Evolutionary conservation across 2,329 filamentous ascomycete species (phyloP), one percentile per base, ranked within the genome.

Genomic region (Chaetomium olivaceum): DNA sequence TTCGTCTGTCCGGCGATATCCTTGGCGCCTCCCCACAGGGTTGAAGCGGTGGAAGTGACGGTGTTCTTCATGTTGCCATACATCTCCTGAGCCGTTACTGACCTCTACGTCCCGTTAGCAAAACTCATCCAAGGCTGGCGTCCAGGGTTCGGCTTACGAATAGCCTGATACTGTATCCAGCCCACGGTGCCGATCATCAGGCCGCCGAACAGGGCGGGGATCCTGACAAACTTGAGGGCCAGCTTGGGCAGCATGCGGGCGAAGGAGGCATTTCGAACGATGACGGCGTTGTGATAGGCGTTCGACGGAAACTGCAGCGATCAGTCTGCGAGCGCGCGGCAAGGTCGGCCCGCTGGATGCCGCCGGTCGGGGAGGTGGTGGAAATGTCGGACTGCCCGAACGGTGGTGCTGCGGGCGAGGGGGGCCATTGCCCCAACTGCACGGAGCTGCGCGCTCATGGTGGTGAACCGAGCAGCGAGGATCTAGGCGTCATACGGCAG

Each of bases 161-260:
- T 88, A 69, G 95, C 94, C 79, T 99, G 95, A 76, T 99, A 98
- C 76, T 99, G 95, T 58, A 99, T 81, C 85, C 97, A 99, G 29
- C 93, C 93, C 66, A 96, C 80, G 2, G 91, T 91, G 16, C 92
- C 93, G 70, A 99, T 86, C 74, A 93, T 91, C 56, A 93, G 86
- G 51, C 92, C 93, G 51, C 94, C 95, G 73, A 97, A 93, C 80
- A 97, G 90, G 65, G 95, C 95, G 23, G 95, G 95, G 62, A 97
- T 83, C 64, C 93, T 88, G 43, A 89, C 85, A 72, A 99, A 90
- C 81, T 97, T 99, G 74, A 95, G 79, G n/a, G 95, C 88, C 59
- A 99, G 83, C 76, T 92, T 94, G 1, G 96, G 96, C 36, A 99
- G 81, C 67, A 89, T 82, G 58, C 87, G 82, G 52, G 79, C 84